phyloP scores from a whole-genome alignment of 352 stramenopile genomes.

The Globisporangium middletonii region DNA sequence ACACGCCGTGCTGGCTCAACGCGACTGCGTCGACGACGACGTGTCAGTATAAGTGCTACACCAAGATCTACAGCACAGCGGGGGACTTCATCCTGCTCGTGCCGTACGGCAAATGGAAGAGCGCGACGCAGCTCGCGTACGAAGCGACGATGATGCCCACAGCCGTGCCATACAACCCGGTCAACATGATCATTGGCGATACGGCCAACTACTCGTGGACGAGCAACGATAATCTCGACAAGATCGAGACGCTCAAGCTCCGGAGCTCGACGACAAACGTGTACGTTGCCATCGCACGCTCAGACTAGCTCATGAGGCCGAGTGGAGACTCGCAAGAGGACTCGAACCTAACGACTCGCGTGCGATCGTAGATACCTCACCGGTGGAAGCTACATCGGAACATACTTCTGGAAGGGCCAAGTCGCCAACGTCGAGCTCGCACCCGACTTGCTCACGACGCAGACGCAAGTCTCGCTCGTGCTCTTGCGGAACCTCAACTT shows the following conservation, averaged over 20 bases:
- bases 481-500: neutral
- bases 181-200: neutral
- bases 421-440: neutral
- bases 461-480: neutral
- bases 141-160: neutral
- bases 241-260: slow-evolving; percentile 27
- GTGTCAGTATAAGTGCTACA: neutral
- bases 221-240: slow-evolving; percentile 20
- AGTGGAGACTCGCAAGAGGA: neutral
- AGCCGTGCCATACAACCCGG: neutral
- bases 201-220: slow-evolving; percentile 16
- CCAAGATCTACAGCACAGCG: neutral
- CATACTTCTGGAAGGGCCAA: neutral
- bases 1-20: neutral
- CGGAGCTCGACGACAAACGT: slow-evolving; percentile 22
- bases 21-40: neutral
- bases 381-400: neutral
- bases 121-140: neutral
- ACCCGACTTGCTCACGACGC: neutral
- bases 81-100: neutral
- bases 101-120: slow-evolving; percentile 4
- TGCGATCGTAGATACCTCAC: slow-evolving; percentile 16
- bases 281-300: neutral
- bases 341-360: neutral
- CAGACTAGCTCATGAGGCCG: neutral